A percentile compares a stretch with the other conserved stretches of the same genome.
These are phyloP conservation scores for Sporothrix curviconia DNA, from an alignment of 2,329 filamentous ascomycete species.

Conservation along the genomic window DNA sequence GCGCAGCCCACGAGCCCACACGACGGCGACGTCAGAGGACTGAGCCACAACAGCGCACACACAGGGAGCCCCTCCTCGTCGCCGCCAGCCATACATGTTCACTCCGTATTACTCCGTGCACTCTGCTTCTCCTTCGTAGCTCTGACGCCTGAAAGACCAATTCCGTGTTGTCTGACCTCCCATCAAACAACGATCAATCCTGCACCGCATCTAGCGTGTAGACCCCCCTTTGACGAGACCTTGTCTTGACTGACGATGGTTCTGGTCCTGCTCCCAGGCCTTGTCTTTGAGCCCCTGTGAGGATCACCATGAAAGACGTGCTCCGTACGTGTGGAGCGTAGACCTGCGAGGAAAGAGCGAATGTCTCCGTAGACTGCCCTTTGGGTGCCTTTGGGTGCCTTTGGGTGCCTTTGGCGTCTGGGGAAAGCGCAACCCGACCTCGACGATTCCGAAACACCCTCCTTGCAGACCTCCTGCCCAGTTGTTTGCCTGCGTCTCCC, in stretches of 20 bases:
- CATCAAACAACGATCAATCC: conserved; percentile 30
- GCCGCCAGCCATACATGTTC: not conserved
- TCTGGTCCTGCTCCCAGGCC: no score
- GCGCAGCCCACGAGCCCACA: conserved; percentile 3
- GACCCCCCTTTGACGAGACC: no score
- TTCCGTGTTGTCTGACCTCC: conserved; percentile 20
- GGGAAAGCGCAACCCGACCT: conserved; percentile 10
- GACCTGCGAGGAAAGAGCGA: not conserved
- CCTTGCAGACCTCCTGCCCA: not conserved
- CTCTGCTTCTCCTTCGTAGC: not conserved
- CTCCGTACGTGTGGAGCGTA: not conserved
- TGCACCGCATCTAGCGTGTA: conserved; percentile 6
- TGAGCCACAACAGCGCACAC: not conserved
- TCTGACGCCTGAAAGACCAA: conserved; percentile 22
- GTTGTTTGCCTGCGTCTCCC: not conserved
- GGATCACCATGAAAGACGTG: not conserved
- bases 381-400: no score
- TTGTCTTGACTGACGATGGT: not conserved
- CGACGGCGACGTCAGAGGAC: not conserved
- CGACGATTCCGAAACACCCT: conserved; percentile 10
- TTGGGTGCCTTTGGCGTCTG: no score
- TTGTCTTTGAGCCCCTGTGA: not conserved
- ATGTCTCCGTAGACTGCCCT: no score
- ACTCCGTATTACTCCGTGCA: not conserved
- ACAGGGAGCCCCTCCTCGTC: no score